These are phyloP conservation scores for Venturia oleaginea DNA, from an alignment of 2,329 filamentous ascomycete genomes.

Conservation along the genomic window DNA sequence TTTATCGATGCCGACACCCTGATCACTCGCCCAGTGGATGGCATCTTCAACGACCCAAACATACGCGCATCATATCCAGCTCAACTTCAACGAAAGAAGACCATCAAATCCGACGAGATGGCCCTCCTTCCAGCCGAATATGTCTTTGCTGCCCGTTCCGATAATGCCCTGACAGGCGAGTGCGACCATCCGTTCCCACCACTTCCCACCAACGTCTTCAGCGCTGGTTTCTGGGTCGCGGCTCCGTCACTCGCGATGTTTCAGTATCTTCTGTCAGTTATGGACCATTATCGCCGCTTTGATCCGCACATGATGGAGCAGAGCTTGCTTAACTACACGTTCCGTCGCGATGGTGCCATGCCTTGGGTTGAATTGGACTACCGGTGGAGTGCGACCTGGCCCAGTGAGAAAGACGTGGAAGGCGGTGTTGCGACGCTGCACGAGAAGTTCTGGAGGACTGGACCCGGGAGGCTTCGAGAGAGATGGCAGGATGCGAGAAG, in stretches of 20 bases:
- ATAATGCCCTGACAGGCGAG: neutral
- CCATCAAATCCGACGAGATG: neutral
- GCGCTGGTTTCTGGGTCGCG: conserved; percentile 13
- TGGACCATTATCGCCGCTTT: conserved; percentile 8
- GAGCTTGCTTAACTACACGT: conserved; percentile 12
- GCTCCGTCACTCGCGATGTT: conserved; percentile 4
- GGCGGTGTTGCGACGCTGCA: conserved; percentile 8
- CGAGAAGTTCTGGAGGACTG: conserved; percentile 13
- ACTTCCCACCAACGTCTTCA: conserved; percentile 1
- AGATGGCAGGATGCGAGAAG: neutral
- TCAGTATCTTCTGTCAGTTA: conserved; percentile 5
- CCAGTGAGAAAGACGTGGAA: conserved; percentile 7
- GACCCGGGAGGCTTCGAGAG: neutral
- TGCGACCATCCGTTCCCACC: neutral
- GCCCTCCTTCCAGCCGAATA: neutral
- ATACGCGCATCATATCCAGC: neutral
- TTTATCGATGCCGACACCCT: conserved; percentile 15
- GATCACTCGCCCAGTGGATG: conserved; percentile 10
- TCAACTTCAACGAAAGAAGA: neutral
- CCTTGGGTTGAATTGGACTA: conserved; percentile 1
- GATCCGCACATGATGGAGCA: conserved; percentile 8
- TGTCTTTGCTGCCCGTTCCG: neutral
- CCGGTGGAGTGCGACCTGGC: conserved; percentile 10
- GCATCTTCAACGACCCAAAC: conserved; percentile 9
- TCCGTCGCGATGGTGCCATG: conserved; percentile 8